A percentile compares a stretch with the other conserved stretches of the same genome.
phyloP scores from a whole-genome alignment of 2,329 filamentous ascomycete species.

The Colletotrichum lentis region DNA sequence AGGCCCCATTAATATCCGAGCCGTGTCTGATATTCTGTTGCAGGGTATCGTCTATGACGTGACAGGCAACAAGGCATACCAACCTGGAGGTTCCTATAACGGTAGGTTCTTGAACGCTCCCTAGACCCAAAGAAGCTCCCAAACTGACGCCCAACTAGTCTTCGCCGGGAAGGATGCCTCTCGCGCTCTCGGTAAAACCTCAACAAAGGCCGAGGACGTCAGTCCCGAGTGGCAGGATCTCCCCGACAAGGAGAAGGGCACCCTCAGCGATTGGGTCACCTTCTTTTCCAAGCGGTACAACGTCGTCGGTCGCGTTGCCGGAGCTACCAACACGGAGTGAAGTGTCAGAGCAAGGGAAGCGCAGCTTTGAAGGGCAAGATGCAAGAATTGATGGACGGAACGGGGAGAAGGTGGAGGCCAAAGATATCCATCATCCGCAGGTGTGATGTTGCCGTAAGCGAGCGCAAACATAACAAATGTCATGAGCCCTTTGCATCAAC shows the following conservation, averaged over 20 bases:
- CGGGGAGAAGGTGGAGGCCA: not conserved
- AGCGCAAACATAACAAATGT: constrained; percentile 13
- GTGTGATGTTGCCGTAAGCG: constrained; percentile 4
- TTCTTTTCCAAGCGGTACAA: constrained; percentile 99
- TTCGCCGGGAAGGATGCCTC: constrained; percentile 97
- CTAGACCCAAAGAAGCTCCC: not conserved
- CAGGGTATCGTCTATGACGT: constrained; percentile 96
- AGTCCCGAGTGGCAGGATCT: constrained; percentile 83
- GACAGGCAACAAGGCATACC: constrained; percentile 86
- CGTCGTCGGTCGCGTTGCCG: constrained; percentile 74
- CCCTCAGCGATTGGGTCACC: constrained; percentile 89
- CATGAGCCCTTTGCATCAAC: not conserved
- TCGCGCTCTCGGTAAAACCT: constrained; percentile 86
- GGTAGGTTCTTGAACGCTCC: constrained; percentile 62
- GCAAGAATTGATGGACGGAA: not conserved
- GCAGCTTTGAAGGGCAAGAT: not conserved
- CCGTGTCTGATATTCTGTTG: not conserved
- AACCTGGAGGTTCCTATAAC: constrained; percentile 81
- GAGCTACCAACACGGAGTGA: constrained; percentile 63
- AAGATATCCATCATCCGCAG: constrained; percentile 12
- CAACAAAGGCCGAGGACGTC: constrained; percentile 85
- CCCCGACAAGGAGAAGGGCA: constrained; percentile 82
- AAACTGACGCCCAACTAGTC: constrained; percentile 61
- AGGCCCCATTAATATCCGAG: rapidly evolving
- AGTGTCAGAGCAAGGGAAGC: constrained; percentile 27